These are phyloP conservation scores for Suillus subalutaceus DNA, from an alignment of 768 basidiomycete species.

Conservation along the genomic window DNA sequence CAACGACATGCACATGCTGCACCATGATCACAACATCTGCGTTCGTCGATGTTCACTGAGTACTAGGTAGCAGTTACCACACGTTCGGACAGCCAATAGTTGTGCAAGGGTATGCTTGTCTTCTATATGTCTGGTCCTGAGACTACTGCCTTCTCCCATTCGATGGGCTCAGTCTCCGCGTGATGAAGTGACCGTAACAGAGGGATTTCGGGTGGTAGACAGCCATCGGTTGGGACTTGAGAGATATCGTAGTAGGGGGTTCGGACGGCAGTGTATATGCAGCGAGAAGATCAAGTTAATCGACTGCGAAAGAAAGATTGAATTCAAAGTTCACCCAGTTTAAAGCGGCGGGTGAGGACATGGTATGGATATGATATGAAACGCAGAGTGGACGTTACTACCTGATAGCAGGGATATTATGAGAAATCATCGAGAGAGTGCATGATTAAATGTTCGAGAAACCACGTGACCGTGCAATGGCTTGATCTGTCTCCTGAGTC, in stretches of 20 bases:
- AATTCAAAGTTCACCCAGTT: not conserved
- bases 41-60: no score
- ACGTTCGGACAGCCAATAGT: no score
- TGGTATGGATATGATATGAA: not conserved
- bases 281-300: constrained; percentile 12
- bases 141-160: constrained; percentile 66
- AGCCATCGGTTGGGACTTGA: constrained; percentile 49
- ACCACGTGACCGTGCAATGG: not conserved
- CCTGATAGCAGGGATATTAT: not conserved
- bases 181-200: constrained; percentile 48
- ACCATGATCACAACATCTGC: no score
- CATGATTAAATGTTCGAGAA: not conserved
- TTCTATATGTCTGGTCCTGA: constrained; percentile 69
- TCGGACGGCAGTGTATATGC: constrained; percentile 12
- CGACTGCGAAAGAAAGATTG: constrained; percentile 2
- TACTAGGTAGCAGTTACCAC: no score
- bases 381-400: not conserved
- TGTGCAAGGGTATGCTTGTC: no score
- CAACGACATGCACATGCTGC: no score
- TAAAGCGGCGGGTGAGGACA: not conserved
- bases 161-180: constrained; percentile 51
- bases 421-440: not conserved
- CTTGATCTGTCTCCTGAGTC: not conserved
- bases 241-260: constrained; percentile 22
- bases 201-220: constrained; percentile 63